Evolutionary conservation across 2,329 filamentous ascomycete genomes (phyloP).

Genomic region (Penicillium sp.): DNA sequence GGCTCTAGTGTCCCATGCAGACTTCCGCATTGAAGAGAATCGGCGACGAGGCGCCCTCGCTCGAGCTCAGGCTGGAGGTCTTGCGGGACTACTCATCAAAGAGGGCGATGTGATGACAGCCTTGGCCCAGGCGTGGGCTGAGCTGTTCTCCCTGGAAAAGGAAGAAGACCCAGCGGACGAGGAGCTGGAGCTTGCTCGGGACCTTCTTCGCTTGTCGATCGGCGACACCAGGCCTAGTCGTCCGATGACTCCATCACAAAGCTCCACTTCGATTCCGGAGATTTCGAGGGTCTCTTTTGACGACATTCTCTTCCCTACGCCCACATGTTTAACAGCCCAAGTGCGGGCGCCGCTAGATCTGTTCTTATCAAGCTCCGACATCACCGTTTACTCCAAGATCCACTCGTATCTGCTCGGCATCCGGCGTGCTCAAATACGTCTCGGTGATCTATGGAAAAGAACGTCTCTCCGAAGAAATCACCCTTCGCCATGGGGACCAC

Average conservation of each 20-base stretch:
- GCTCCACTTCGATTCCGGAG: slow-evolving; percentile 29
- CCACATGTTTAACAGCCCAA: slow-evolving; percentile 69
- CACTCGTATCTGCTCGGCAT: slow-evolving; percentile 86
- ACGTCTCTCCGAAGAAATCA: slow-evolving; percentile 75
- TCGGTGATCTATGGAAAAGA: slow-evolving; percentile 85
- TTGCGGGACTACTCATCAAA: slow-evolving; percentile 71
- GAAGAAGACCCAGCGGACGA: slow-evolving; percentile 76
- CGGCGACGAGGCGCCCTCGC: slow-evolving; percentile 63
- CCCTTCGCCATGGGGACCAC: slow-evolving; percentile 68
- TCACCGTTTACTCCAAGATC: slow-evolving; percentile 79
- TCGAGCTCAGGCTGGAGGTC: slow-evolving; percentile 49
- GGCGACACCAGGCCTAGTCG: slow-evolving; percentile 39
- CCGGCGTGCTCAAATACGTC: slow-evolving; percentile 78
- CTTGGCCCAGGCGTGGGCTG: slow-evolving; percentile 75
- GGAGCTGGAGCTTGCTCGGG: slow-evolving; percentile 77
- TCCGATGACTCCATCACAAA: slow-evolving; percentile 27
- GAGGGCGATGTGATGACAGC: slow-evolving; percentile 82
- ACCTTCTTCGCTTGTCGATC: slow-evolving; percentile 67
- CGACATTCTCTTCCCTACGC: slow-evolving; percentile 78
- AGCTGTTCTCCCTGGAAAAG: slow-evolving; percentile 73
- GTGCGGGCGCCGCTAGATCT: slow-evolving; percentile 83
- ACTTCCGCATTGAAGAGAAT: slow-evolving; percentile 73
- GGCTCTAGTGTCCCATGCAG: slow-evolving; percentile 80
- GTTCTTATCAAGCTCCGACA: slow-evolving; percentile 75
- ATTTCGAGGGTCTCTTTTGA: slow-evolving; percentile 61